These are phyloP conservation scores for Cystobasidiopsis lactophilus DNA, from an alignment of 768 basidiomycete genomes.

Conservation along the genomic window DNA sequence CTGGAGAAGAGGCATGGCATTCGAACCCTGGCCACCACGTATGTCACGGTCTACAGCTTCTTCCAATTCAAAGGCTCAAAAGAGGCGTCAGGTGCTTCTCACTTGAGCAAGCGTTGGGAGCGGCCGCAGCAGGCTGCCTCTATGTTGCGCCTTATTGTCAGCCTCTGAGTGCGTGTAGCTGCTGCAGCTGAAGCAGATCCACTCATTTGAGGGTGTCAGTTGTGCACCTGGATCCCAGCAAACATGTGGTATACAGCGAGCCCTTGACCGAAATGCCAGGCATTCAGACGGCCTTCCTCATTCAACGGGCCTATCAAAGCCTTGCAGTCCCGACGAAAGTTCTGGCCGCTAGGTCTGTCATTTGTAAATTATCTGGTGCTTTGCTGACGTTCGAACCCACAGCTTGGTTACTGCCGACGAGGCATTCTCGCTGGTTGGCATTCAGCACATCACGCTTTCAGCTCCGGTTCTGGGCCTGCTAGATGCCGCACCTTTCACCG, in stretches of 20 bases:
- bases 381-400: background rate
- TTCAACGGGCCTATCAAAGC: slow-evolving; percentile 11
- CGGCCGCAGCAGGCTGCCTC: slow-evolving; percentile 13
- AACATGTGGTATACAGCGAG: slow-evolving; percentile 7
- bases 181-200: background rate
- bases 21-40: slow-evolving; percentile 17
- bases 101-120: slow-evolving; percentile 17
- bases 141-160: slow-evolving; percentile 19
- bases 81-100: too few species aligned
- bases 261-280: slow-evolving; percentile 15
- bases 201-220: background rate
- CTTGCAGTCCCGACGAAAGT: slow-evolving; percentile 11
- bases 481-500: slow-evolving; percentile 3
- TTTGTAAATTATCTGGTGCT: background rate
- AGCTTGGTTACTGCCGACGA: slow-evolving; percentile 15
- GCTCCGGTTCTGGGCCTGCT: slow-evolving; percentile 2
- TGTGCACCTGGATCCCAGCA: slow-evolving; percentile 13
- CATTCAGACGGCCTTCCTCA: slow-evolving; percentile 11
- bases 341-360: slow-evolving; percentile 15
- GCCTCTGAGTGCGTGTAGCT: slow-evolving; percentile 3
- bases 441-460: slow-evolving; percentile 1
- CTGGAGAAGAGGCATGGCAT: slow-evolving; percentile 15
- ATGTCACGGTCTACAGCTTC: too few species aligned
- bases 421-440: slow-evolving; percentile 9
- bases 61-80: too few species aligned